Conservation (phyloP, 2,329 filamentous ascomycete genomes). For the Talaromyces albobiverticillius region DNA sequence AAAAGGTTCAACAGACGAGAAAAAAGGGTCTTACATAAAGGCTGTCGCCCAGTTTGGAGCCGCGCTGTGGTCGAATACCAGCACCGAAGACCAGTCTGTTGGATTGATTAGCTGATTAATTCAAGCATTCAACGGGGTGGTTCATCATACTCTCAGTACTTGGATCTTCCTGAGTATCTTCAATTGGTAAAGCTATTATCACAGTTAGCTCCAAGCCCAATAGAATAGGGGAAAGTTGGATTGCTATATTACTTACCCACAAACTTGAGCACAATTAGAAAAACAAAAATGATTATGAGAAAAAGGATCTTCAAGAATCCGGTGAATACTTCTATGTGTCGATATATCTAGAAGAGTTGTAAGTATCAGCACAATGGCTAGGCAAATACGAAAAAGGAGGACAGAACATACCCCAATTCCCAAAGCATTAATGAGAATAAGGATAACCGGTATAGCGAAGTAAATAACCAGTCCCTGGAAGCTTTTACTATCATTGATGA, state of each 20-base stretch:
- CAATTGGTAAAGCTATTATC: not conserved
- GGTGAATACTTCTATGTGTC: conserved; percentile 6
- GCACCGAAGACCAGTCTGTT: conserved; percentile 15
- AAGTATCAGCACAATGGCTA: not conserved
- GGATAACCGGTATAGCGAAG: conserved; percentile 19
- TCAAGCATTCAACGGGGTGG: not conserved
- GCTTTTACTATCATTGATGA: conserved; percentile 15
- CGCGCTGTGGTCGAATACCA: conserved; percentile 20
- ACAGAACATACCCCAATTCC: conserved; percentile 3
- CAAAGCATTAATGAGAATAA: conserved; percentile 17
- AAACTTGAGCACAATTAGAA: conserved; percentile 10
- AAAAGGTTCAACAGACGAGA: not conserved
- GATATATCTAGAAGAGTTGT: conserved; percentile 6
- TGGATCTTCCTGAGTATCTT: not conserved
- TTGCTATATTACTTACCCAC: conserved; percentile 3
- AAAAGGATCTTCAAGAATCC: conserved; percentile 8
- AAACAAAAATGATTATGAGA: conserved; percentile 7
- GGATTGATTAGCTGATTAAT: conserved; percentile 8
- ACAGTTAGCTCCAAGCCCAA: not conserved
- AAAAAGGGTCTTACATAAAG: conserved; percentile 21
- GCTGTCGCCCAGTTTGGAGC: conserved; percentile 24
- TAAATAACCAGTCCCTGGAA: conserved; percentile 23
- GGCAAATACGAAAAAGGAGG: not conserved
- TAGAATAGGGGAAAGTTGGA: not conserved
- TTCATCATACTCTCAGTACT: conserved; percentile 7